A percentile compares a stretch with the other conserved stretches of the same genome.
phyloP scores from a whole-genome alignment of 805 yeast species.

The Starmera amethionina region DNA sequence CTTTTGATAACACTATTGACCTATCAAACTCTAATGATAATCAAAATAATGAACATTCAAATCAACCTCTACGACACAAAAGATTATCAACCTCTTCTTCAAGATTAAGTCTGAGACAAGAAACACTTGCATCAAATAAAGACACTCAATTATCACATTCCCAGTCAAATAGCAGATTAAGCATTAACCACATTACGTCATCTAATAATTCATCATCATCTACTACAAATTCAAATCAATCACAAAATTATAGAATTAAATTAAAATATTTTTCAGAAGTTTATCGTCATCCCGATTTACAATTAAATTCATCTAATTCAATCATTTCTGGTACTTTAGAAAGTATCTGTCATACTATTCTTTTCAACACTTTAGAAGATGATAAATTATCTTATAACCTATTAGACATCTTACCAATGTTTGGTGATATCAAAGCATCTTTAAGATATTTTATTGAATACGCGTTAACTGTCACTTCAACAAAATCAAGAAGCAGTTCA shows the following conservation, averaged over 20 bases:
- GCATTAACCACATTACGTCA: constrained; percentile 7
- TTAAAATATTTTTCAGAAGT: constrained; percentile 28
- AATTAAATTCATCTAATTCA: constrained; percentile 37
- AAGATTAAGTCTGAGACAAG: constrained; percentile 8
- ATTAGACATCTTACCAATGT: constrained; percentile 44
- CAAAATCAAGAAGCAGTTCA: constrained; percentile 14
- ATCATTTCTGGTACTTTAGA: constrained; percentile 52
- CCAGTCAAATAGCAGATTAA: constrained; percentile 1
- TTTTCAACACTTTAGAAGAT: constrained; percentile 40
- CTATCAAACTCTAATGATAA: neutral
- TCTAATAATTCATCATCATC: neutral
- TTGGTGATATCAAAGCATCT: constrained; percentile 36
- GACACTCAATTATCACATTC: neutral
- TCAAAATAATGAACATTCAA: neutral
- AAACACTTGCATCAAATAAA: neutral
- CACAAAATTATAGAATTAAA: constrained; percentile 7
- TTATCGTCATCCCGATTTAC: constrained; percentile 56
- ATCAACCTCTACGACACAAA: constrained; percentile 15
- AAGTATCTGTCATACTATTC: constrained; percentile 64
- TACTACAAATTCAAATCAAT: neutral
- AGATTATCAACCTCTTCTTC: constrained; percentile 16
- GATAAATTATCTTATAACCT: constrained; percentile 30
- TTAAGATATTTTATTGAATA: constrained; percentile 35
- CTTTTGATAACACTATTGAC: constrained; percentile 20
- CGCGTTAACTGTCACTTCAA: constrained; percentile 24